phyloP scores from a whole-genome alignment of 2,329 filamentous ascomycete genomes.

The Aspergillus sp. region DNA sequence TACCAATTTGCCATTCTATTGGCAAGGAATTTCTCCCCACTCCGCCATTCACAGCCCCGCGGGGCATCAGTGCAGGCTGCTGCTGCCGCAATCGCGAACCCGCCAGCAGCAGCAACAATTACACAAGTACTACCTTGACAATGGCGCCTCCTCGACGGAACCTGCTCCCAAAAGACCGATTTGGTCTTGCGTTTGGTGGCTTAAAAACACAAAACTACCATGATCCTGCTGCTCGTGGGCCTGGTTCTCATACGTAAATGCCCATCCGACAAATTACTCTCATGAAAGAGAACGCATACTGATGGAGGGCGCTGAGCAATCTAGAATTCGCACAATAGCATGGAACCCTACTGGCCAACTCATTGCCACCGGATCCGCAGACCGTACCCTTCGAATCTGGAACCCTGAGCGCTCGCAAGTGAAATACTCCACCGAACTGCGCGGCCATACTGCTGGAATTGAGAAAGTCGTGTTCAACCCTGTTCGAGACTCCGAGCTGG shows the following conservation, averaged over 20 bases:
- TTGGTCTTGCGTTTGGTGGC: conserved; percentile 65
- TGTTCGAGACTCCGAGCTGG: conserved; percentile 51
- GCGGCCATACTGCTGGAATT: conserved; percentile 49
- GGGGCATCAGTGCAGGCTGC: conserved; percentile 24
- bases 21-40: not conserved
- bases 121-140: not conserved
- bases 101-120: conserved; percentile 18
- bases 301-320: not conserved
- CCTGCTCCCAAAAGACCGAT: conserved; percentile 64
- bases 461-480: conserved; percentile 54
- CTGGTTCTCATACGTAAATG: conserved; percentile 59
- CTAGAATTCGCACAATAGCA: conserved; percentile 73
- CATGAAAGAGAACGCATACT: conserved; percentile 7
- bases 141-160: conserved; percentile 47
- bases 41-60: conserved; percentile 21
- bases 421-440: conserved; percentile 51
- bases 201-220: conserved; percentile 72
- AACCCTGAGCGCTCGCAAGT: conserved; percentile 60
- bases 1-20: not conserved
- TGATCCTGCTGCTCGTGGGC: conserved; percentile 60
- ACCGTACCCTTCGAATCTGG: conserved; percentile 91
- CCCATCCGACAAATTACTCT: not conserved
- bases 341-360: conserved; percentile 87
- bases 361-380: conserved; percentile 83
- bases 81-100: conserved; percentile 17